Conservation (phyloP, 177 flowering plant genomes). For the Vitis hybrid region DNA sequence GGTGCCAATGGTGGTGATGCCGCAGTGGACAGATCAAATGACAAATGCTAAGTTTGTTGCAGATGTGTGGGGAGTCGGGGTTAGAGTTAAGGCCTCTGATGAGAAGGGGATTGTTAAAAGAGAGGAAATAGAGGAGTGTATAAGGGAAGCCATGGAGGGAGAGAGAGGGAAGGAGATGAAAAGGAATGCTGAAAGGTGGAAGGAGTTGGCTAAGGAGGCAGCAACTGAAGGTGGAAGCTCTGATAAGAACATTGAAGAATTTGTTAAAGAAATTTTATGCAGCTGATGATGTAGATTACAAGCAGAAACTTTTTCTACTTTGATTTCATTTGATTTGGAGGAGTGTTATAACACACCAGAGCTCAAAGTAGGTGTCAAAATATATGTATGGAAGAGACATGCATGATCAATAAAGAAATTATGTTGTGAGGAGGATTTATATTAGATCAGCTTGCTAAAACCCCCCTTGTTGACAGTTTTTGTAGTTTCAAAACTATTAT, state of each 20-base stretch:
- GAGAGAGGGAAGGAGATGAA: slow-evolving; percentile 32
- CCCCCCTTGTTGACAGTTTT: too few species aligned
- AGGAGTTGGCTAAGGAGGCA: slow-evolving; percentile 38
- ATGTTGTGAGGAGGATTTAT: too few species aligned
- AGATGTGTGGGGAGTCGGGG: slow-evolving; percentile 58
- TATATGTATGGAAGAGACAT: too few species aligned
- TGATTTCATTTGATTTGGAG: too few species aligned
- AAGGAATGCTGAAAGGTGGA: slow-evolving; percentile 39
- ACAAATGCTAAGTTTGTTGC: slow-evolving; percentile 51
- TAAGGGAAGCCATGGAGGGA: slow-evolving; percentile 57
- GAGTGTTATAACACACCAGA: too few species aligned
- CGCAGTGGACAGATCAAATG: slow-evolving; percentile 62
- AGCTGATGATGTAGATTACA: neutral
- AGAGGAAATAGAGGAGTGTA: slow-evolving; percentile 43
- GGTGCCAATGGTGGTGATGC: slow-evolving; percentile 65
- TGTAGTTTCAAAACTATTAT: too few species aligned
- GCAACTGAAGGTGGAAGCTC: slow-evolving; percentile 63
- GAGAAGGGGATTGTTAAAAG: slow-evolving; percentile 30
- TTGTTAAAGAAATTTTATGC: slow-evolving; percentile 19
- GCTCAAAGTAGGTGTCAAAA: too few species aligned
- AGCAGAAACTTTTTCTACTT: too few species aligned
- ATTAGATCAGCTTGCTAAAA: too few species aligned
- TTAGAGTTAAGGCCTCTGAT: slow-evolving; percentile 23
- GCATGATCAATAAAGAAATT: too few species aligned
- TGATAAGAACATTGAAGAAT: slow-evolving; percentile 41